Evolutionary conservation across 495 filamentous ascomycete species (phyloP).

Genomic region (Penicillium egyptiacum): DNA sequence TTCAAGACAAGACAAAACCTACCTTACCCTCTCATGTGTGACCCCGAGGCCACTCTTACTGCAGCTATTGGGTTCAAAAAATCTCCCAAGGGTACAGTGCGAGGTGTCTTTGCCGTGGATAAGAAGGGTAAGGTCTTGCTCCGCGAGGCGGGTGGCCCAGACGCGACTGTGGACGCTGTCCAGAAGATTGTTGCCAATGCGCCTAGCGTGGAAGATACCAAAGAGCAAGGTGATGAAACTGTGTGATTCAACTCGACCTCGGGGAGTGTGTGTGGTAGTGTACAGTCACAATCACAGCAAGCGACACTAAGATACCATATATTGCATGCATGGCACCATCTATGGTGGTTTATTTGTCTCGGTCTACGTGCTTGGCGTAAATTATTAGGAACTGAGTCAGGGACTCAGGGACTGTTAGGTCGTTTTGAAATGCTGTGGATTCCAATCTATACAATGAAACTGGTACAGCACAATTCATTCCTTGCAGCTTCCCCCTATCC

Average conservation of each 20-base stretch:
- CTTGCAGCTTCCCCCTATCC: slow-evolving; percentile 23
- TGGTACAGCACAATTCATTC: background rate
- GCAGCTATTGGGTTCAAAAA: slow-evolving; percentile 76
- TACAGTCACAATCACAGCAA: slow-evolving; percentile 5
- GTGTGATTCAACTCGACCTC: background rate
- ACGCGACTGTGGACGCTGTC: slow-evolving; percentile 49
- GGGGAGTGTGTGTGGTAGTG: background rate
- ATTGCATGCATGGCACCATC: slow-evolving; percentile 3
- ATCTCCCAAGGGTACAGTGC: slow-evolving; percentile 67
- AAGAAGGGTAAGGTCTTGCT: slow-evolving; percentile 58
- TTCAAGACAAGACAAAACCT: slow-evolving; percentile 88
- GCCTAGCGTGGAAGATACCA: background rate
- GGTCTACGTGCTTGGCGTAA: background rate
- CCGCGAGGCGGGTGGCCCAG: slow-evolving; percentile 46
- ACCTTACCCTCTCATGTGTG: slow-evolving; percentile 87
- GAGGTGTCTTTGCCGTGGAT: slow-evolving; percentile 85
- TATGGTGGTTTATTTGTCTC: background rate
- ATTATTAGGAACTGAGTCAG: background rate
- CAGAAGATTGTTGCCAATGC: slow-evolving; percentile 34
- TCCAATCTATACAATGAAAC: slow-evolving; percentile 1
- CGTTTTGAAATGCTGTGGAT: background rate
- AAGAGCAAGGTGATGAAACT: slow-evolving; percentile 4
- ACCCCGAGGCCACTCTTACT: slow-evolving; percentile 69
- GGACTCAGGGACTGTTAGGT: background rate
- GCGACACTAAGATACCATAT: slow-evolving; percentile 8